phyloP scores from a whole-genome alignment of 2,329 filamentous ascomycete genomes.

The Microcyclospora tardicrescens region DNA sequence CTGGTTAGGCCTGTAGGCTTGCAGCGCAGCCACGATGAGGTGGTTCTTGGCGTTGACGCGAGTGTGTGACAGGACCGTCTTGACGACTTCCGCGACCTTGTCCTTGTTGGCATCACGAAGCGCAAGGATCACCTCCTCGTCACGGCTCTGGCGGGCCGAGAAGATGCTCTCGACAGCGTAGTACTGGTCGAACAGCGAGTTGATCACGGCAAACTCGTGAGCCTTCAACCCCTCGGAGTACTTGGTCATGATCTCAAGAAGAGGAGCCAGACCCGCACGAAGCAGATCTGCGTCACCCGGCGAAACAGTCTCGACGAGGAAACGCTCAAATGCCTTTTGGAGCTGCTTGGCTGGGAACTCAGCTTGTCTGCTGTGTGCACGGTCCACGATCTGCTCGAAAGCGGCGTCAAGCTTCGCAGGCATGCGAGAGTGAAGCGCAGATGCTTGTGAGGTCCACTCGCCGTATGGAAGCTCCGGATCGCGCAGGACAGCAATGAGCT shows the following conservation, averaged over 20 bases:
- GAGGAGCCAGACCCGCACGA: conserved; percentile 57
- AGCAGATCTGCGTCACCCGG: conserved; percentile 61
- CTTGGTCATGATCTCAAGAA: conserved; percentile 62
- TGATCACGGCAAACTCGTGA: conserved; percentile 76
- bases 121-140: conserved; percentile 86
- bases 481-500: conserved; percentile 79
- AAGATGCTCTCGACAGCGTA: conserved; percentile 76
- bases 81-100: conserved; percentile 69
- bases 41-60: conserved; percentile 89
- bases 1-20: conserved; percentile 90
- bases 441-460: conserved; percentile 92
- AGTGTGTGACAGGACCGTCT: conserved; percentile 86
- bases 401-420: conserved; percentile 78
- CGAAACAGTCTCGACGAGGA: conserved; percentile 65
- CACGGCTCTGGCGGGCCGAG: conserved; percentile 68
- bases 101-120: conserved; percentile 96
- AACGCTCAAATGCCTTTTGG: conserved; percentile 70
- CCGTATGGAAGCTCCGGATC: conserved; percentile 86
- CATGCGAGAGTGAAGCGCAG: conserved; percentile 93
- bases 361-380: conserved; percentile 58
- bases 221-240: conserved; percentile 83
- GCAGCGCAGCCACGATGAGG: conserved; percentile 77
- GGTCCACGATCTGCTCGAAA: conserved; percentile 76
- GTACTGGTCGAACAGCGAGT: conserved; percentile 67
- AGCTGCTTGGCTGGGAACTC: conserved; percentile 92